Percentiles rank a stretch among this genome's conserved stretches.
phyloP scores from a whole-genome alignment of 257 asterid species.

The Plantago major region DNA sequence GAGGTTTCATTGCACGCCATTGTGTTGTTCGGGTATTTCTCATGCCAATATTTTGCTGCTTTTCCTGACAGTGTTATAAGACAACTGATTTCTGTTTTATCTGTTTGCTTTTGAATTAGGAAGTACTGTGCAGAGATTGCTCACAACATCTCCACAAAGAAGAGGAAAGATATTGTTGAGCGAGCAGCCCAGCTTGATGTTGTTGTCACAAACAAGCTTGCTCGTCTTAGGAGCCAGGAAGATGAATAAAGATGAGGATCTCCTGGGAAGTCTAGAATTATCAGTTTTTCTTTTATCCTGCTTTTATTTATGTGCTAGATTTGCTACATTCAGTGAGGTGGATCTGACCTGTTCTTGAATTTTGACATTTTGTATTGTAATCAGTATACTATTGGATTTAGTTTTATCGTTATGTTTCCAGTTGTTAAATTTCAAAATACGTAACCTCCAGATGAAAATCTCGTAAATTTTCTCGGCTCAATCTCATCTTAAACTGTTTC shows the following conservation, averaged over 20 bases:
- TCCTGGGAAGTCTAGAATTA: background rate
- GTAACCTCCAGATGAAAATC: no score
- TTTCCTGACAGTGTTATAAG: no score
- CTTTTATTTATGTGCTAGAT: background rate
- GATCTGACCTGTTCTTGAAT: no score
- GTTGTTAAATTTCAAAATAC: no score
- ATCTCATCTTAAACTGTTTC: no score
- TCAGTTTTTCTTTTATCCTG: background rate
- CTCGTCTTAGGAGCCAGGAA: constrained; percentile 64
- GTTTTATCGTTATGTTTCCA: no score
- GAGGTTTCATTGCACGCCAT: no score
- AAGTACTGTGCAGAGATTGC: constrained; percentile 68
- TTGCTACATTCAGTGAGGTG: background rate
- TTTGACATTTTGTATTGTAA: no score
- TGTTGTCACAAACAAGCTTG: constrained; percentile 68
- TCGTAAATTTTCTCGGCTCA: no score
- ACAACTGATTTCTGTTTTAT: background rate
- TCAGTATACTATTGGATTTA: no score
- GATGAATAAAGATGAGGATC: constrained; percentile 39
- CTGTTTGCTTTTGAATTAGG: constrained; percentile 23
- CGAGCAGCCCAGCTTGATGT: constrained; percentile 64
- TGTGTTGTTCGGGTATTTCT: no score
- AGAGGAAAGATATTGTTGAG: constrained; percentile 62
- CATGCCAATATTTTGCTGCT: no score
- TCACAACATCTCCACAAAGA: constrained; percentile 52